These are phyloP conservation scores for Cryptococcus sp. DNA, from an alignment of 1,284 basidiomycete species.

Conservation along the genomic window DNA sequence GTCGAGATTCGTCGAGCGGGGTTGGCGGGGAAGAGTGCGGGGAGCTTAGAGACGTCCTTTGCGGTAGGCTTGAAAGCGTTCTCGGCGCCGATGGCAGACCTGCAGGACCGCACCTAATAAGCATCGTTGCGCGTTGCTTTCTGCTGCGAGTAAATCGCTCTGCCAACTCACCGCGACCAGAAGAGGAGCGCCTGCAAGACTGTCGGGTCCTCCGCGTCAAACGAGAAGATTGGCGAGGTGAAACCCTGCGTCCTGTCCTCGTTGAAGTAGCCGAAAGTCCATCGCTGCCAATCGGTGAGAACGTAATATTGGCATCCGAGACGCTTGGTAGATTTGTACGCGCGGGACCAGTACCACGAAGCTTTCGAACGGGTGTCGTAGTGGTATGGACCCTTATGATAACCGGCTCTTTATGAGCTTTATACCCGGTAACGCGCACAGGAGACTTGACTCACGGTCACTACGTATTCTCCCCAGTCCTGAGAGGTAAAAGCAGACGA, in stretches of 20 bases:
- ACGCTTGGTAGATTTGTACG: conserved; percentile 49
- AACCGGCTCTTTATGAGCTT: too few species aligned
- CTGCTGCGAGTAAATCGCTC: too few species aligned
- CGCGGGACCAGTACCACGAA: conserved; percentile 55
- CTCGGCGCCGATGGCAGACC: conserved; percentile 38
- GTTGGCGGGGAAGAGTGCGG: conserved; percentile 50
- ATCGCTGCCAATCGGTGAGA: conserved; percentile 54
- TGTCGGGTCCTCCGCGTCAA: conserved; percentile 39
- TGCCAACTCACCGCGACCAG: conserved; percentile 47
- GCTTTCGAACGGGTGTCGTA: conserved; percentile 55
- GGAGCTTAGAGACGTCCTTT: conserved; percentile 40
- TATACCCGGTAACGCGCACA: neutral
- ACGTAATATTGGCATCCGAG: conserved; percentile 51
- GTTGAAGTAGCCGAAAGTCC: conserved; percentile 54
- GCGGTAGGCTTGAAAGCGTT: conserved; percentile 31
- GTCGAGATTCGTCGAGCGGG: conserved; percentile 46
- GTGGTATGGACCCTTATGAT: conserved; percentile 44
- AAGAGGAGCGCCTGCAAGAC: conserved; percentile 49
- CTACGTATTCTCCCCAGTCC: conserved; percentile 54
- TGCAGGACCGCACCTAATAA: conserved; percentile 6
- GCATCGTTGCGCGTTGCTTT: conserved; percentile 1
- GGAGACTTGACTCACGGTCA: conserved; percentile 35
- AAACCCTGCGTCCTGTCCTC: conserved; percentile 46
- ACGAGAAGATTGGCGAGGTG: conserved; percentile 41
- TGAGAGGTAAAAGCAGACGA: conserved; percentile 47